A percentile compares a stretch with the other conserved stretches of the same genome.
phyloP scores from a whole-genome alignment of 2,329 filamentous ascomycete genomes.

The Cladobotryum protrusum region DNA sequence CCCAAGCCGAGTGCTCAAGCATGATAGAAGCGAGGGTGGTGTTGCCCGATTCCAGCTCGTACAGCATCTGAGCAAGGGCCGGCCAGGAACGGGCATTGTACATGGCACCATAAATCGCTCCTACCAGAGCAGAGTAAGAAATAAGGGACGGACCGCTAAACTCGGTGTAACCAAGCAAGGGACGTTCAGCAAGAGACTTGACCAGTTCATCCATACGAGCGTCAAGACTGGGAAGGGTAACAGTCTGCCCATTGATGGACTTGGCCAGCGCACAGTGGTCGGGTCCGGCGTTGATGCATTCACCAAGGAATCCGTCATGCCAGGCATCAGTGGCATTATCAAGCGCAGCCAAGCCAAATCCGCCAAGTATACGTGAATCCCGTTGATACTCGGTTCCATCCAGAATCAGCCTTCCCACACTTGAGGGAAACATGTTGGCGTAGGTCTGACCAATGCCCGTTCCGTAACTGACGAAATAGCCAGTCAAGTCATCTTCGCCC shows the following conservation, averaged over 20 bases:
- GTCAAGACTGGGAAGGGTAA: constrained; percentile 32
- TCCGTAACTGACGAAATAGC: constrained; percentile 46
- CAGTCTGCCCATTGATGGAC: constrained; percentile 19
- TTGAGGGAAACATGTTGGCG: constrained; percentile 43
- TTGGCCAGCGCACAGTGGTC: constrained; percentile 39
- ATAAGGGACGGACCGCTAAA: constrained; percentile 37
- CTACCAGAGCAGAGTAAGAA: constrained; percentile 39
- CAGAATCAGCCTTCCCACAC: constrained; percentile 42
- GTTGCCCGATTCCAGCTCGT: constrained; percentile 39
- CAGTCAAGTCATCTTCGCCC: constrained; percentile 41
- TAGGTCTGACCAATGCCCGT: constrained; percentile 48
- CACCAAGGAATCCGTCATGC: constrained; percentile 44
- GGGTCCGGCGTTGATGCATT: constrained; percentile 43
- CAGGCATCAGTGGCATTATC: constrained; percentile 45
- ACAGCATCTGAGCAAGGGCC: constrained; percentile 34
- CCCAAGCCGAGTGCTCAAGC: constrained; percentile 34
- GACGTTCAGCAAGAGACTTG: constrained; percentile 30
- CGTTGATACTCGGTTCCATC: constrained; percentile 44
- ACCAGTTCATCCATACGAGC: constrained; percentile 34
- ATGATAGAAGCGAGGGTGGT: constrained; percentile 34
- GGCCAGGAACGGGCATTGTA: constrained; percentile 41
- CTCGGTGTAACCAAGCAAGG: constrained; percentile 32
- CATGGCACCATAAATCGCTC: constrained; percentile 33
- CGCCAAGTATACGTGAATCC: constrained; percentile 39
- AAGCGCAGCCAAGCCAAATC: constrained; percentile 41